A percentile compares a stretch with the other conserved stretches of the same genome.
Conservation (phyloP, 345 rosid species). For the Gossypium mustelinum region DNA sequence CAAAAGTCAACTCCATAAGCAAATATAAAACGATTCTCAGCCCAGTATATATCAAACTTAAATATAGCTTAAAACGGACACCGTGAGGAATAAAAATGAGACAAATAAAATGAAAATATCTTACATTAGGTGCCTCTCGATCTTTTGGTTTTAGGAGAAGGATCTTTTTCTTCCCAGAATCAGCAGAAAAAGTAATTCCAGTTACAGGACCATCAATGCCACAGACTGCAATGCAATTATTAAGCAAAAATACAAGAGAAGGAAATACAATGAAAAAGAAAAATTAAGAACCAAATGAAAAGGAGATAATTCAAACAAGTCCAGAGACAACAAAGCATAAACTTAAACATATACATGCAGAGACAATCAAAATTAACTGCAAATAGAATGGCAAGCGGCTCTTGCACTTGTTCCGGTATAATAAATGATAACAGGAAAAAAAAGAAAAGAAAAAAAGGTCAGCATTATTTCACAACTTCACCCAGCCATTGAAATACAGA, state of each 20-base stretch:
- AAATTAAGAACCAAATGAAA: not conserved
- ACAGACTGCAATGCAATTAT: constrained; percentile 27
- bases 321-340: not conserved
- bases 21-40: not conserved
- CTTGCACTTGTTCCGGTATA: not conserved
- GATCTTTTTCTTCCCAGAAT: constrained; percentile 56
- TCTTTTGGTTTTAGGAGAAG: constrained; percentile 47
- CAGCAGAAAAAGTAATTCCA: constrained; percentile 42
- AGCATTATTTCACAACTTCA: not conserved
- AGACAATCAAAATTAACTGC: not conserved
- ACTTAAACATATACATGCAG: not conserved
- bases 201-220: constrained; percentile 41
- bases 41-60: not conserved
- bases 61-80: not conserved
- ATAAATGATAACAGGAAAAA: not conserved
- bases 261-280: not conserved
- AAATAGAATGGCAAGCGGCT: not conserved
- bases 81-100: not conserved
- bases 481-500: not conserved
- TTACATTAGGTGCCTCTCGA: constrained; percentile 44
- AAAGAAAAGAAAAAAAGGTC: not conserved
- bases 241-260: not conserved
- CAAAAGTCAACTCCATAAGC: not conserved
- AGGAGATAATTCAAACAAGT: not conserved
- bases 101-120: constrained; percentile 16